Conservation (phyloP, 2,329 filamentous ascomycete species). For the Colletotrichum siamense region DNA sequence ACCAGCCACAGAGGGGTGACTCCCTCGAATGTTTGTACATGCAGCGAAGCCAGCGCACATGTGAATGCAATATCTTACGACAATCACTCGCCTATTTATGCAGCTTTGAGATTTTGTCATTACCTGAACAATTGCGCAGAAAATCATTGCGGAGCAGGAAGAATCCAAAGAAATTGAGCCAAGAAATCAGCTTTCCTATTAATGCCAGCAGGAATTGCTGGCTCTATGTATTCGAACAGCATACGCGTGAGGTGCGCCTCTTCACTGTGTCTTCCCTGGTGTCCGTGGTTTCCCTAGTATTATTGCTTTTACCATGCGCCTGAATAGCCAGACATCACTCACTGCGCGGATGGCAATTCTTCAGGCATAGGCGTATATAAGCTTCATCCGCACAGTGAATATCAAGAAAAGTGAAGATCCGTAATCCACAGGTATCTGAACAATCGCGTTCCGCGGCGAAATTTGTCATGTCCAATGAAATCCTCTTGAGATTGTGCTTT, state of each 20-base stretch:
- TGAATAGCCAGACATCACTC: background rate
- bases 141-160: background rate
- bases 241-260: background rate
- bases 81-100: background rate
- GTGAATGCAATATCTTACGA: background rate
- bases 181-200: background rate
- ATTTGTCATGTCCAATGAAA: too few species aligned
- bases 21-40: background rate
- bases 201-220: background rate
- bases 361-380: too few species aligned
- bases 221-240: background rate
- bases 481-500: too few species aligned
- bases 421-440: too few species aligned
- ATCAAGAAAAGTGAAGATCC: background rate
- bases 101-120: background rate
- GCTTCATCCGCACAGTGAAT: too few species aligned
- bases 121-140: background rate
- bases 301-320: accelerated
- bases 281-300: accelerated
- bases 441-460: too few species aligned
- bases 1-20: background rate
- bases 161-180: background rate
- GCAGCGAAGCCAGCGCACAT: background rate
- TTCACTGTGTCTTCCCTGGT: too few species aligned
- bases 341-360: too few species aligned